Conservation (phyloP, 176 grass and related monocot species). For the Avena eriantha region DNA sequence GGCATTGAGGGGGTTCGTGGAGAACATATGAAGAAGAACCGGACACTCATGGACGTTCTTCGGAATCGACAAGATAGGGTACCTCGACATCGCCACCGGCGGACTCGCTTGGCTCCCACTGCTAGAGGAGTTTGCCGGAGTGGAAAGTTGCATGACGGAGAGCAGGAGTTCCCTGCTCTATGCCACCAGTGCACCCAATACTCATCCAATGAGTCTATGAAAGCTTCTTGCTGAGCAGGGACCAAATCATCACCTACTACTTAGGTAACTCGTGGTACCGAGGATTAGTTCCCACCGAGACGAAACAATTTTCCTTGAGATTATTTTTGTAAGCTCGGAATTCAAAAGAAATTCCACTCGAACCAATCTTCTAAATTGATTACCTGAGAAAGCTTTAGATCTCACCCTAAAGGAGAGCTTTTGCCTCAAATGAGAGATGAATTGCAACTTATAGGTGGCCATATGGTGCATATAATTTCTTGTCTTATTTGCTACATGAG, state of each 20-base stretch:
- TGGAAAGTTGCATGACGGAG: conserved; percentile 33
- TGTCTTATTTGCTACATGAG: too few relatives aligned
- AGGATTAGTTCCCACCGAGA: too few relatives aligned
- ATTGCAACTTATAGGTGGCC: too few relatives aligned
- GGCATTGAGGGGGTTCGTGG: conserved; percentile 13
- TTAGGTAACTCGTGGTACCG: too few relatives aligned
- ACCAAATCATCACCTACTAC: conserved; percentile 36
- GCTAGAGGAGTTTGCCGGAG: conserved; percentile 44
- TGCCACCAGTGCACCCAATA: conserved; percentile 52
- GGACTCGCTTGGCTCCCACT: conserved; percentile 38
- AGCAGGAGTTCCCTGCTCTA: conserved; percentile 40
- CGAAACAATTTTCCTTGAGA: too few relatives aligned
- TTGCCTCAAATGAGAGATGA: too few relatives aligned
- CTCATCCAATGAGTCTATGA: conserved; percentile 10
- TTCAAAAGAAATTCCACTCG: too few relatives aligned
- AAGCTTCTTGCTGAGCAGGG: conserved; percentile 46
- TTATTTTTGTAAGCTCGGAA: too few relatives aligned
- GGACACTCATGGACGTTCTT: conserved; percentile 59
- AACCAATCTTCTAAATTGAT: too few relatives aligned
- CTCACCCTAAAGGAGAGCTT: too few relatives aligned
- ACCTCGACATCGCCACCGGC: conserved; percentile 40
- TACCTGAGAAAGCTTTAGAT: too few relatives aligned
- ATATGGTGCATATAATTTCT: too few relatives aligned
- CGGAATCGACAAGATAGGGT: conserved; percentile 44
- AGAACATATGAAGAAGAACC: conserved; percentile 39